These are phyloP conservation scores for Eucalyptus pauciflora DNA, from an alignment of 345 rosid genomes.

Conservation along the genomic window DNA sequence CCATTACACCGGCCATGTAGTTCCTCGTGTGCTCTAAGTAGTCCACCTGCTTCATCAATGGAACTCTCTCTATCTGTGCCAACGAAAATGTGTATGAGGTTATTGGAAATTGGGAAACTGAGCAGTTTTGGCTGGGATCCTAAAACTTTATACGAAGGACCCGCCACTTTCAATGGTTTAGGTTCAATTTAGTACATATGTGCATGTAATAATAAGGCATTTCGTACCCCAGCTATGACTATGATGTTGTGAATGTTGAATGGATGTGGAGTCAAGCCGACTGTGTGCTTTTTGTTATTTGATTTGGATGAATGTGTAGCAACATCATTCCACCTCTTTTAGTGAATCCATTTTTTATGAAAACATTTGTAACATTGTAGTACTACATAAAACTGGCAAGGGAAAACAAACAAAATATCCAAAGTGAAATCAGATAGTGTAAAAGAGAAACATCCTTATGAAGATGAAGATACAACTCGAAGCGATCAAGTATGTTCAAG, in stretches of 20 bases:
- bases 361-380: neutral
- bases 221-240: neutral
- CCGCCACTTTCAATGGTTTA: neutral
- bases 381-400: neutral
- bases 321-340: neutral
- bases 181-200: neutral
- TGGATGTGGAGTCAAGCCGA: neutral
- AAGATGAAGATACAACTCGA: neutral
- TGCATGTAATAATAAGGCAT: neutral
- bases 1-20: slow-evolving; percentile 15
- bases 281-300: neutral
- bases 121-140: neutral
- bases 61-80: neutral
- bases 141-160: neutral
- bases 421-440: neutral
- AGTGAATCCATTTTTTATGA: neutral
- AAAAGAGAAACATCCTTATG: neutral
- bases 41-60: slow-evolving; percentile 27
- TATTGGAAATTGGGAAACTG: neutral
- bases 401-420: neutral
- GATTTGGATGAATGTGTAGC: neutral
- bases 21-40: slow-evolving; percentile 38
- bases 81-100: neutral
- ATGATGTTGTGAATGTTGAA: neutral
- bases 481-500: neutral